Evolutionary conservation across 169 alveolate species (phyloP), one percentile per base, ranked within the genome.

Genomic region (Eimeria praecox): DNA sequence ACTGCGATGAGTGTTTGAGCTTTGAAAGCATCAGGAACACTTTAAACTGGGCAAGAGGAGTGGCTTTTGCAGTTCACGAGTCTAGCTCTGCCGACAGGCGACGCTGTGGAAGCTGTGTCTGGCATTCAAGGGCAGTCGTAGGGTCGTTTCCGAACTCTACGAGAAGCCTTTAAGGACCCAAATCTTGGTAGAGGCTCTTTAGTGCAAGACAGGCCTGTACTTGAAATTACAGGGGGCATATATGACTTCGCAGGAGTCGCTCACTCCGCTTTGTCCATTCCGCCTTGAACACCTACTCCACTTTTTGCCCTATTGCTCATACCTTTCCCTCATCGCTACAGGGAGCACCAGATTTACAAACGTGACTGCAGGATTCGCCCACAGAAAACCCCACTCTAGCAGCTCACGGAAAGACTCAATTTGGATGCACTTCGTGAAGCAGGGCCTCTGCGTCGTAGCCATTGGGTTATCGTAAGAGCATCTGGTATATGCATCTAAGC

Each of bases 81-180:
- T 16, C 69, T 20, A 2, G 46, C 66, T 12, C 27, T 69, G 66
- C 69, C 64, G 89, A 44, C 89, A 24, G 69, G 44, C 89, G n/a
- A 44, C 69, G n/a, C 30, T 64, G 44, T 44, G 44, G 89, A 42
- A 80, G 22, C 40, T 80, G 89, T 80, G 89, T 24, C 66, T 44
- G 66, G 0, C 69, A 64, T n/a, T 30, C 44, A 46, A 22, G 2
- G 66, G 66, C 89, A 44, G 89, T 49, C 46, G 64, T 44, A 64
- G 6, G 59, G 46, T 40, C 59, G 14, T 49, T 78, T 49, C 40
- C 69, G 44, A 80, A 49, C 66, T 46, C 66, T 46, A 44, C 44
- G 22, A 49, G 44, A 46, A 4, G n/a, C 46, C 8, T 30, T 44
- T 27, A 30, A 30, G 27, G 42, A 80, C 16, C 44, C 2, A 16